These are phyloP conservation scores for Baudoinia panamericana DNA, from an alignment of 495 filamentous ascomycete genomes.

Conservation along the genomic window DNA sequence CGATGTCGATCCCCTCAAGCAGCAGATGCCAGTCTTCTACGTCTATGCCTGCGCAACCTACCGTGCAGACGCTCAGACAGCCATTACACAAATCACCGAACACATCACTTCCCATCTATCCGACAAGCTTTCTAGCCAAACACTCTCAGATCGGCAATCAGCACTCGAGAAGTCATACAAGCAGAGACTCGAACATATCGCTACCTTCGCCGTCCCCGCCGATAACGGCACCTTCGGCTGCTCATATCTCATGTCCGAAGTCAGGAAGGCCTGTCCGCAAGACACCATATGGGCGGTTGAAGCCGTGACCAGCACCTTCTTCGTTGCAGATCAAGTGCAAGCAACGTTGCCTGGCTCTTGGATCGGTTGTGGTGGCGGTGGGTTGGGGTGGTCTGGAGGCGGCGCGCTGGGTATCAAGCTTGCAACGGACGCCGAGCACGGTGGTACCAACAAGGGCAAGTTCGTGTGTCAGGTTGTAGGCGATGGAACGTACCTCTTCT, in stretches of 20 bases:
- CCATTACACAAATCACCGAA: slow-evolving; percentile 56
- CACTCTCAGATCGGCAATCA: slow-evolving; percentile 37
- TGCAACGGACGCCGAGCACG: slow-evolving; percentile 49
- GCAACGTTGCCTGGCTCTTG: slow-evolving; percentile 65
- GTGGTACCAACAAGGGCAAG: slow-evolving; percentile 39
- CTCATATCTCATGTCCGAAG: slow-evolving; percentile 51
- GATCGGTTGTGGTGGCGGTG: slow-evolving; percentile 91
- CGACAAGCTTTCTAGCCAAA: slow-evolving; percentile 19
- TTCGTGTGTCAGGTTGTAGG: slow-evolving; percentile 91
- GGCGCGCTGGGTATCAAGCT: slow-evolving; percentile 75
- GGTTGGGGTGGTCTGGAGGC: slow-evolving; percentile 91
- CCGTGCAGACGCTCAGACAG: slow-evolving; percentile 57
- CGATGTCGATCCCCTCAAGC: slow-evolving; percentile 32
- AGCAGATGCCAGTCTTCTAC: slow-evolving; percentile 50
- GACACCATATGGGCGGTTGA: slow-evolving; percentile 74
- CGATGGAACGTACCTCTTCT: slow-evolving; percentile 81
- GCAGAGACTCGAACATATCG: slow-evolving; percentile 46
- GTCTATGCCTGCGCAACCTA: slow-evolving; percentile 60
- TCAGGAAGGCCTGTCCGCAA: slow-evolving; percentile 51
- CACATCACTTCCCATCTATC: slow-evolving; percentile 35
- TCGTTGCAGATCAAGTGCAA: slow-evolving; percentile 71
- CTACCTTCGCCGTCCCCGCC: slow-evolving; percentile 39
- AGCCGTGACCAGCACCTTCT: slow-evolving; percentile 68
- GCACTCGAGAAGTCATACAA: slow-evolving; percentile 47
- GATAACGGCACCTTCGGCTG: slow-evolving; percentile 54